Conservation (phyloP, 495 filamentous ascomycete genomes). For the Tuber brumale region DNA sequence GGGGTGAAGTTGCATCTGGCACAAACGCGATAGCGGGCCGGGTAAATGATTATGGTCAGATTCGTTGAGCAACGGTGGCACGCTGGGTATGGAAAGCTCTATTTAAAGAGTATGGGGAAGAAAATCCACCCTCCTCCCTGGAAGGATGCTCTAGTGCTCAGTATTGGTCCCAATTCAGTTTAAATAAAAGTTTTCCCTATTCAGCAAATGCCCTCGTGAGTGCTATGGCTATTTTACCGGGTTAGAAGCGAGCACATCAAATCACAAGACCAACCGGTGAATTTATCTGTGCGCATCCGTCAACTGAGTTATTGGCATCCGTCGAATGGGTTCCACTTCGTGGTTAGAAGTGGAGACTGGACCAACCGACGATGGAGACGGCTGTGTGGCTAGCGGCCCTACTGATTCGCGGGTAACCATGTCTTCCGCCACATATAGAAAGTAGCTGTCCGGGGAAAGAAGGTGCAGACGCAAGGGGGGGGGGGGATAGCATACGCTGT, state of each 20-base stretch:
- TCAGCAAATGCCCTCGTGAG: background rate
- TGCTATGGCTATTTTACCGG: background rate
- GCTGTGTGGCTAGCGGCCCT: background rate
- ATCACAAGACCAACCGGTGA: background rate
- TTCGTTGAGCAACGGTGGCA: background rate
- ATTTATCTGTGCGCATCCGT: background rate
- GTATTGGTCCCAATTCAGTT: background rate
- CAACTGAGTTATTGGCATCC: background rate
- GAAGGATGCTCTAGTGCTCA: background rate
- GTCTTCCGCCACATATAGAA: background rate
- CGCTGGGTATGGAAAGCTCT: background rate
- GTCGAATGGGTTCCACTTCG: background rate
- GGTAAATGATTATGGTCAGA: background rate
- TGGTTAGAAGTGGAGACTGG: background rate
- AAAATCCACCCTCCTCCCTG: background rate
- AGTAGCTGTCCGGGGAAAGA: background rate
- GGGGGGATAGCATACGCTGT: no score
- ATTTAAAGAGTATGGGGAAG: background rate
- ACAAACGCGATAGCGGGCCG: background rate
- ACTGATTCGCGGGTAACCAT: background rate
- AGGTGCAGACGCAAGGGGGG: background rate
- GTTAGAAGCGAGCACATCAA: background rate
- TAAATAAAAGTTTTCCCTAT: background rate
- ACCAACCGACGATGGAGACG: background rate
- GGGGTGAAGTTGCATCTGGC: background rate